Base-by-base conservation (phyloP, 1,139 yeast species). In the Candida anutae region DNA sequence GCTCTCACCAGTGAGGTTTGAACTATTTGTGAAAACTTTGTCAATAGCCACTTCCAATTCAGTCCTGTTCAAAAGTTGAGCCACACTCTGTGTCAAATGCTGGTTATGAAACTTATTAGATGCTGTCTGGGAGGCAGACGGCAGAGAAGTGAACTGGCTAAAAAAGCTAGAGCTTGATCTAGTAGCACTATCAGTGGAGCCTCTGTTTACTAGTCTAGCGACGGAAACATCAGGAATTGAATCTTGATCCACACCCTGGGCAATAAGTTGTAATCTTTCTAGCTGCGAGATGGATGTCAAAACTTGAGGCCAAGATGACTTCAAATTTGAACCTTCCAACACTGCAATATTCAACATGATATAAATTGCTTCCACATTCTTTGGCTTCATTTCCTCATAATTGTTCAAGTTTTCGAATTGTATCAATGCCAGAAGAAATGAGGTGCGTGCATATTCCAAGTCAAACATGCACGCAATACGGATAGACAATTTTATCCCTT, bases 371-470 rank as follows among this genome's bases (percentile, higher is more conserved):
- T 75, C 77, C 12, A 90, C 77, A 49, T 87, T 85, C 53, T 90
- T 90, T 8, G 65, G 59, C 38, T 74, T 74, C 69, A 93, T 73
- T 48, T 83, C 94, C 37, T 79, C 79, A 31, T 81, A 71, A 43
- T 83, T 84, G 50, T 78, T 76, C 38, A 88, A 62, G 42, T 84
- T 82, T 31, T 90, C 77, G 46, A 85, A 88, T 53, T 87, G 94
- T 21, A 87, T 79, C 39, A 93, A 65, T 0, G 96, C 95, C 31
- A 94, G 82, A 34, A 93, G 74, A 48, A 88, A 93, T 1, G 97
- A 83, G 10, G 82, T 77, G 46, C 93, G 72, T 0, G 97, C 95
- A 43, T 84, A 76, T 30, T 79, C 87, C 34, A 87, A 60, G 28
- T 79, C 93, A 51, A 87, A 88, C 53, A 81, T 71, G 39, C 95